Evolutionary conservation across 495 filamentous ascomycete species (phyloP).

Genomic region (Aspergillus diversus): DNA sequence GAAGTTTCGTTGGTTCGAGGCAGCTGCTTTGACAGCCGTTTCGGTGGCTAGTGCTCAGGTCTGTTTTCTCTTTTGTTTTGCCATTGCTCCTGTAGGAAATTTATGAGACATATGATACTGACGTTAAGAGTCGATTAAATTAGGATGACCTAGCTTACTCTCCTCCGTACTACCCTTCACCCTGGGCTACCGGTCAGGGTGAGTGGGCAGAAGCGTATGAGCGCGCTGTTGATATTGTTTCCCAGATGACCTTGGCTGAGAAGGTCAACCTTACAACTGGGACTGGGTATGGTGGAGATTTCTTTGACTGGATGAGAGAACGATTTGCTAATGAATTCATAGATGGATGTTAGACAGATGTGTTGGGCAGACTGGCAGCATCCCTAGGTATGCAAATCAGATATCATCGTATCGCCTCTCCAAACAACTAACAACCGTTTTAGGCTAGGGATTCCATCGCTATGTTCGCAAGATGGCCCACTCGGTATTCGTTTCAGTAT

Average conservation of each 20-base stretch:
- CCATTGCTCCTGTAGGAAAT: not conserved
- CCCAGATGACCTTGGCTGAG: slow-evolving; percentile 80
- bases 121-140: slow-evolving; percentile 5
- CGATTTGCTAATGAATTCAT: slow-evolving; percentile 8
- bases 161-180: slow-evolving; percentile 80
- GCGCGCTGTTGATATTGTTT: slow-evolving; percentile 78
- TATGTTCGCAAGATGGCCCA: slow-evolving; percentile 92
- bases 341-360: slow-evolving; percentile 79
- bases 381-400: slow-evolving; percentile 37
- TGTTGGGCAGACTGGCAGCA: slow-evolving; percentile 68
- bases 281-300: slow-evolving; percentile 57
- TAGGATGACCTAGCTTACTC: slow-evolving; percentile 44
- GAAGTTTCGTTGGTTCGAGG: slow-evolving; percentile 47
- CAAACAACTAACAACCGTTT: slow-evolving; percentile 21
- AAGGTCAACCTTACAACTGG: slow-evolving; percentile 95
- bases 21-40: slow-evolving; percentile 37
- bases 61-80: not conserved
- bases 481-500: slow-evolving; percentile 76
- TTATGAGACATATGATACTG: not conserved
- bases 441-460: slow-evolving; percentile 74
- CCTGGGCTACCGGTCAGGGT: slow-evolving; percentile 72
- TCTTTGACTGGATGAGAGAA: not conserved
- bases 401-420: no score
- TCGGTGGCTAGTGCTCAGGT: slow-evolving; percentile 45
- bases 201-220: slow-evolving; percentile 80